phyloP scores from a whole-genome alignment of 1,284 basidiomycete species.

The Meira miltonrushii region DNA sequence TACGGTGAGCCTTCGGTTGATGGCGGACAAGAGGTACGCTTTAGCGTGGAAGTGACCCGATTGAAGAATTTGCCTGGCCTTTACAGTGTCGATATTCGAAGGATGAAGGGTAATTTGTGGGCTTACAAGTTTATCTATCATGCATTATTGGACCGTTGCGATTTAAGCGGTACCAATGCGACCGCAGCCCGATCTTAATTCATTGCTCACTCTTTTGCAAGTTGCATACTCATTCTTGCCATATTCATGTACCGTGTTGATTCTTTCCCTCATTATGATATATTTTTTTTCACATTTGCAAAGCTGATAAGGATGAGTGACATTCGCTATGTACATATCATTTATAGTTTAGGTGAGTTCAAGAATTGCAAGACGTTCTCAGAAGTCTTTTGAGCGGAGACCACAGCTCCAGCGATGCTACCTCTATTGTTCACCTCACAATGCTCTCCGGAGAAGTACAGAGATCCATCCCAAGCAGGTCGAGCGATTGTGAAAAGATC shows the following conservation, averaged over 20 bases:
- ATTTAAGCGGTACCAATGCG: background rate
- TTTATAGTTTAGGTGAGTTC: too few species aligned
- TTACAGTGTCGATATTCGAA: constrained; percentile 49
- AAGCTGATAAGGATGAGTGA: too few species aligned
- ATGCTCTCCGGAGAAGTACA: constrained; percentile 59
- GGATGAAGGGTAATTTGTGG: constrained; percentile 49
- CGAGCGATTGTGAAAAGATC: background rate
- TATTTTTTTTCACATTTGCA: too few species aligned
- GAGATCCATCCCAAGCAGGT: constrained; percentile 52
- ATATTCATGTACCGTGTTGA: too few species aligned
- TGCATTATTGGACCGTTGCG: constrained; percentile 25
- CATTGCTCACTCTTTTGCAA: too few species aligned
- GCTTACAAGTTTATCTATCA: constrained; percentile 51
- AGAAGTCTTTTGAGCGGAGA: background rate
- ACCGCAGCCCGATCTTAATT: too few species aligned
- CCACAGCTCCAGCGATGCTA: constrained; percentile 8
- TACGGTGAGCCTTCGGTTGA: constrained; percentile 44
- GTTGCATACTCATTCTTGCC: too few species aligned
- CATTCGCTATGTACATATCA: too few species aligned
- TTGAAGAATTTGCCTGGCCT: constrained; percentile 47
- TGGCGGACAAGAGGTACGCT: constrained; percentile 50
- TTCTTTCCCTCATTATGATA: too few species aligned
- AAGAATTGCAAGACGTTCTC: background rate
- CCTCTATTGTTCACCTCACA: constrained; percentile 55
- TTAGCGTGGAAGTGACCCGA: constrained; percentile 47